Conservation (phyloP, 2,329 filamentous ascomycete genomes). For the Cladosporium sp. region DNA sequence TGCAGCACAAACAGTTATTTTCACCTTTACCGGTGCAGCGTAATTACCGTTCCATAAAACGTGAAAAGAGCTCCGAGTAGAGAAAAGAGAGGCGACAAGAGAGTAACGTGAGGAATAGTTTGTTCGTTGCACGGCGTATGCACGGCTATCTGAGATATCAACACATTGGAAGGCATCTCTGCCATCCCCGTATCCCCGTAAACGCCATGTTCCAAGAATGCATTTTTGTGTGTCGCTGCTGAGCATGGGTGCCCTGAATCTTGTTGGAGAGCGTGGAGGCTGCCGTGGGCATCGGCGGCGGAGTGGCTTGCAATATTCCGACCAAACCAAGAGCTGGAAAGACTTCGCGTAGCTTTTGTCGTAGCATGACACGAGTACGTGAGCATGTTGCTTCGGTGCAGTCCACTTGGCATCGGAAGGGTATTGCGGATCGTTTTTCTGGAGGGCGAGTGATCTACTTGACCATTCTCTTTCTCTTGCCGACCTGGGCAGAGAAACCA, state of each 20-base stretch:
- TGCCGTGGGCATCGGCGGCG: not conserved
- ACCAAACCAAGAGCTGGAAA: not conserved
- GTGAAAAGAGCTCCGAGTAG: too few species aligned
- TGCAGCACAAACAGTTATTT: too few species aligned
- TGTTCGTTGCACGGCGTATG: conserved; percentile 9
- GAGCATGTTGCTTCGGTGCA: not conserved
- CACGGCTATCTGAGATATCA: conserved; percentile 11
- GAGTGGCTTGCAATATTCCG: not conserved
- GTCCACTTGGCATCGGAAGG: not conserved
- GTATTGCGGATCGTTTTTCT: not conserved
- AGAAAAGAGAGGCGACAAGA: not conserved
- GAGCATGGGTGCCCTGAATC: not conserved
- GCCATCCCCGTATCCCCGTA: conserved; percentile 6
- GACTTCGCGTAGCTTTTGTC: not conserved
- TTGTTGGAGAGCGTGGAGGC: conserved; percentile 4
- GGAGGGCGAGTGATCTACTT: conserved; percentile 9
- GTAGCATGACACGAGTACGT: not conserved
- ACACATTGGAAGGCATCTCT: conserved; percentile 10
- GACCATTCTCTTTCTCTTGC: conserved; percentile 94
- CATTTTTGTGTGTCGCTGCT: conserved; percentile 3
- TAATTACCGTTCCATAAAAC: too few species aligned
- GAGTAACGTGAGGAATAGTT: not conserved
- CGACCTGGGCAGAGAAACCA: conserved; percentile 99
- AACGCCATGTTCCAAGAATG: conserved; percentile 12
- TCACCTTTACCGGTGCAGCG: too few species aligned